Base-by-base conservation (phyloP, 2,329 filamentous ascomycete species). In the Alternaria triticimaculans region DNA sequence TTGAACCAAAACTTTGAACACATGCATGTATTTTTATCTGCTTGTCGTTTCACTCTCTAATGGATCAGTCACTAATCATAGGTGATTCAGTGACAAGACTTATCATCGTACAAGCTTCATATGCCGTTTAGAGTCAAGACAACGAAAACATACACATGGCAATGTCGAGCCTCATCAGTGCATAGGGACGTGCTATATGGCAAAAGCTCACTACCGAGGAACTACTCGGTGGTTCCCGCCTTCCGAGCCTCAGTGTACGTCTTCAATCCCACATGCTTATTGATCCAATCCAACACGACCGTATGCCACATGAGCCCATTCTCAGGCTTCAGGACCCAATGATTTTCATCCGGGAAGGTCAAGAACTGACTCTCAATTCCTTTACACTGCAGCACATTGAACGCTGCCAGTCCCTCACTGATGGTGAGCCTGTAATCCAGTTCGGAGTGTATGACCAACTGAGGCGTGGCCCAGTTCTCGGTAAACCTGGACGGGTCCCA, bases 261-360 rank as follows among this genome's bases (percentile, higher is more conserved):
- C 23, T 83, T 80, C 60, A 89, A 71, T 2, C 87, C 87, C 3
- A 84, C 84, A 74, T 87, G 84, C 66, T 83, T 84, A 74, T 89
- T 89, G 69, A 91, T 88, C 89, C 92, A 97, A 60, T 88, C 88
- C 28, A 97, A 76, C 15, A 98, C 94, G 62, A 93, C 92, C 60
- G 87, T 87, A 75, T 98, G 94, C 96, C 96, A 98, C 20, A 96
- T 86, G 18, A 97, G 82, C 4, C 90, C 92, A 79, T 98, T 98
- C 81, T 97, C 95, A 0, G 91, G 92, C 78, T 97, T 97, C 58
- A 97, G 76, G 5, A 97, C 94, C 93, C 93, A 91, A 72, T 92
- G 90, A 55, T 89, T 88, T 79, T 93, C 91, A 74, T 92, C 93
- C 0, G 93, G 92, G 76, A 97, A 97, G 20, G 89, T 90, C 69